Evolutionary conservation across 371 early-diverging fungal species (phyloP), one percentile per base, ranked within the genome.

Genomic region (Choanephora cucurbitarum): DNA sequence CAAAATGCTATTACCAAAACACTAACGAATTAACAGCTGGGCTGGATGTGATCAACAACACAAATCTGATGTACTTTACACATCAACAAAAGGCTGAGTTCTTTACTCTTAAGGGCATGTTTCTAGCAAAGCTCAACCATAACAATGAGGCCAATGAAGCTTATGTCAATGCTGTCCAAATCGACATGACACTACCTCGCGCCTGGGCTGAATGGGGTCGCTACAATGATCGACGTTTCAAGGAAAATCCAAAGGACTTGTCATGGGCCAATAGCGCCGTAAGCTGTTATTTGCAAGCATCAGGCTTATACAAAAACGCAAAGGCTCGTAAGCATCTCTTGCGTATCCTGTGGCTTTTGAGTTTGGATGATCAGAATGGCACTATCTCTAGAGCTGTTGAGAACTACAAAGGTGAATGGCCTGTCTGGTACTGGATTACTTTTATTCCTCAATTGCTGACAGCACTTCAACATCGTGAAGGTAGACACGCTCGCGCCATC

Each of bases 151-250:
- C 99, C 7, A 91, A 91, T 59, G 83, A 86, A 50, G 93, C 95
- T 0, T 99, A 96, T 74, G 88, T 96, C n/a, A 87, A 88, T 34
- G 96, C 98, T 0, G 90, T 93, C 2, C 94, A 97, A 62, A 85
- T 95, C 13, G 99, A 65, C 32, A 75, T 93, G 64, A 83, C 79
- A 4, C 78, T 94, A 7, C 87, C 94, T 42, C 91, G 95, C 58
- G 95, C 93, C 0, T 99, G 99, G 99, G 96, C 96, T 5, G 91
- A 91, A 33, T 98, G 97, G 97, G 99, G 96, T 13, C 82, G 93
- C 57, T 97, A 94, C 76, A 91, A 96, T 57, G 97, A 98, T 59
- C 82, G 89, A 39, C 80, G 90, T 61, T 97, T 96, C 74, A 85
- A 87, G 58, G 88, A 86, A 52, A 84, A 89, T 44, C 91, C 93